Evolutionary conservation across 1,284 basidiomycete genomes (phyloP).

Genomic region (Ceratobasidium sp.): DNA sequence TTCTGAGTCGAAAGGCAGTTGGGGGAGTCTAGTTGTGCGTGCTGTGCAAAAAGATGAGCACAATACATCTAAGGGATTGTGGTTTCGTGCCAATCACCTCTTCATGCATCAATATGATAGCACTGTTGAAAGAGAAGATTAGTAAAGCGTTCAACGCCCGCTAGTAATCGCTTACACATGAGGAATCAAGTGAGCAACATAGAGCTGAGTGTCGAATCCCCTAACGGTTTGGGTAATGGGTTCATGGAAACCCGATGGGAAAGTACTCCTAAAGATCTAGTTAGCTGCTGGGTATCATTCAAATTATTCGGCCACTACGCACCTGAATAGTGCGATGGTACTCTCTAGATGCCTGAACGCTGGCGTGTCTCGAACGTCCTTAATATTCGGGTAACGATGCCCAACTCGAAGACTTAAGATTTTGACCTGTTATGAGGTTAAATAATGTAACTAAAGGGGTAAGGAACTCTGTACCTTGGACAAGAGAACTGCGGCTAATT

Average conservation of each 20-base stretch:
- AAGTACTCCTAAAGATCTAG: slow-evolving; percentile 5
- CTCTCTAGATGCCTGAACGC: slow-evolving; percentile 37
- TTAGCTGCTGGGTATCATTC: background rate
- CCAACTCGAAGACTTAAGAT: slow-evolving; percentile 22
- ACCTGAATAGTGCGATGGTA: slow-evolving; percentile 32
- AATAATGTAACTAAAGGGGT: background rate
- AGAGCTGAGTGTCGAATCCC: slow-evolving; percentile 37
- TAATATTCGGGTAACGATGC: slow-evolving; percentile 25
- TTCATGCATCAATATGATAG: slow-evolving; percentile 32
- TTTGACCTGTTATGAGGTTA: slow-evolving; percentile 6
- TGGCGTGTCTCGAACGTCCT: slow-evolving; percentile 28
- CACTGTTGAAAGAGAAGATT: background rate
- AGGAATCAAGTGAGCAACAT: slow-evolving; percentile 39
- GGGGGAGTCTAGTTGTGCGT: slow-evolving; percentile 36
- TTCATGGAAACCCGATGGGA: slow-evolving; percentile 26
- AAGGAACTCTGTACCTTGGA: no score
- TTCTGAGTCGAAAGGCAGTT: slow-evolving; percentile 68
- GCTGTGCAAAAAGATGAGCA: background rate
- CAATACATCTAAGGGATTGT: no score
- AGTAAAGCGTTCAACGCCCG: background rate
- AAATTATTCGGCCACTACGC: background rate
- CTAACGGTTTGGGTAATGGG: slow-evolving; percentile 21
- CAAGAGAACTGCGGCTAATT: background rate
- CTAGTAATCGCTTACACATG: slow-evolving; percentile 33
- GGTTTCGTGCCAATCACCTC: slow-evolving; percentile 1